phyloP scores from a whole-genome alignment of 192 early-diverging fungal genomes.

The Backusella tarrabulga region DNA sequence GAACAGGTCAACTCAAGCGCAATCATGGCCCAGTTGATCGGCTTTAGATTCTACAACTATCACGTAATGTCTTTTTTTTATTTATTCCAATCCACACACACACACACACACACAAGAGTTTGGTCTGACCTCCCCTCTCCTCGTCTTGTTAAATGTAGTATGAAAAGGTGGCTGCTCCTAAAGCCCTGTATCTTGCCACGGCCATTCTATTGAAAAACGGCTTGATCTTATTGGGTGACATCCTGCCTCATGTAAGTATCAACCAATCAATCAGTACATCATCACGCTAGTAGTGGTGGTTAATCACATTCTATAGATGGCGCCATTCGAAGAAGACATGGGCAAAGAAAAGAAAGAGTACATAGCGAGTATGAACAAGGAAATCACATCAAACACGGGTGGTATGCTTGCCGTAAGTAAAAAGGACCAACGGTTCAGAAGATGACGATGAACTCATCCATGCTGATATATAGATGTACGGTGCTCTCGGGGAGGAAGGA shows the following conservation, averaged over 20 bases:
- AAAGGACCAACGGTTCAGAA: background rate
- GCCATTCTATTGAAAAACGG: slow-evolving; percentile 56
- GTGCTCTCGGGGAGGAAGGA: slow-evolving; percentile 33
- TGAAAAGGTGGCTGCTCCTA: slow-evolving; percentile 33
- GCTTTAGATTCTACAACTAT: slow-evolving; percentile 70
- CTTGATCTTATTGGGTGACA: slow-evolving; percentile 51
- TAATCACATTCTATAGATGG: slow-evolving; percentile 29
- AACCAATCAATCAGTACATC: no score
- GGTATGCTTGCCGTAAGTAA: slow-evolving; percentile 16
- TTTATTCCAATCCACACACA: no score
- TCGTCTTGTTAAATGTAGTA: background rate
- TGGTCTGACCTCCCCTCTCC: background rate
- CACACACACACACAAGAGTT: background rate
- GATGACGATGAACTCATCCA: background rate
- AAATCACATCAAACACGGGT: slow-evolving; percentile 25
- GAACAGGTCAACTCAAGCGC: background rate
- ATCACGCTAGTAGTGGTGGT: no score
- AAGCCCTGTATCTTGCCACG: slow-evolving; percentile 50
- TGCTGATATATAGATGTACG: slow-evolving; percentile 13
- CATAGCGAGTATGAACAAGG: slow-evolving; percentile 38
- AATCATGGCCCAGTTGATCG: slow-evolving; percentile 64
- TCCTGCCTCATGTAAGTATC: slow-evolving; percentile 61
- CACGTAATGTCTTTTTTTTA: slow-evolving; percentile 31
- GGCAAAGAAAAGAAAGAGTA: slow-evolving; percentile 44
- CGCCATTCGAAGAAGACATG: slow-evolving; percentile 52